phyloP scores from a whole-genome alignment of 2,329 filamentous ascomycete species.

The Xylaria digitata region DNA sequence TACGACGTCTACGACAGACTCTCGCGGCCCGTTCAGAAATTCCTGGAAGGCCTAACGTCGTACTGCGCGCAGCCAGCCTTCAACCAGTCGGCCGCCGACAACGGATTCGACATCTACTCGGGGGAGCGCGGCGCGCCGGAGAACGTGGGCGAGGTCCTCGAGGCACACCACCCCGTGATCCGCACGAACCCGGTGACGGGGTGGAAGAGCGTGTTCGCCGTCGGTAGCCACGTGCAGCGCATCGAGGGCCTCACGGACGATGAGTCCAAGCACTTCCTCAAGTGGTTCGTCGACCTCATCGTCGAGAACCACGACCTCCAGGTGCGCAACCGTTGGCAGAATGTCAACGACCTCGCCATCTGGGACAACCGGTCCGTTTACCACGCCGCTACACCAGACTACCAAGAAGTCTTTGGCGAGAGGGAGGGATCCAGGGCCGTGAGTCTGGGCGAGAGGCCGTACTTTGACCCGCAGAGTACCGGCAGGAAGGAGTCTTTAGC shows the following conservation, averaged over 20 bases:
- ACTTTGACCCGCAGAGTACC: slow-evolving; percentile 59
- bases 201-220: slow-evolving; percentile 63
- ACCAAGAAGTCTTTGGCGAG: slow-evolving; percentile 57
- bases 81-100: slow-evolving; percentile 53
- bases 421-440: slow-evolving; percentile 61
- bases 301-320: slow-evolving; percentile 49
- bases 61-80: slow-evolving; percentile 58
- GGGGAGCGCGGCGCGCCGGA: slow-evolving; percentile 63
- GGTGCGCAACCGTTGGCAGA: slow-evolving; percentile 51
- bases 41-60: slow-evolving; percentile 59
- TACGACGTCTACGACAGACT: slow-evolving; percentile 63
- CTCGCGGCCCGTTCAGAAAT: slow-evolving; percentile 59
- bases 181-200: slow-evolving; percentile 73
- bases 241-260: slow-evolving; percentile 45
- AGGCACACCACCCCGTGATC: slow-evolving; percentile 65
- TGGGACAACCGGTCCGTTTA: slow-evolving; percentile 68
- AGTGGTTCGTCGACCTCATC: slow-evolving; percentile 46
- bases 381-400: slow-evolving; percentile 67
- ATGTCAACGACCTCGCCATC: slow-evolving; percentile 56
- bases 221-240: slow-evolving; percentile 45
- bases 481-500: slow-evolving; percentile 56
- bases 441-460: slow-evolving; percentile 62
- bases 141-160: slow-evolving; percentile 63
- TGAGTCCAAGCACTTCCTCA: slow-evolving; percentile 42
- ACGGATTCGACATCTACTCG: slow-evolving; percentile 58